Conservation (phyloP, 345 rosid species). For the Mangifera indica region DNA sequence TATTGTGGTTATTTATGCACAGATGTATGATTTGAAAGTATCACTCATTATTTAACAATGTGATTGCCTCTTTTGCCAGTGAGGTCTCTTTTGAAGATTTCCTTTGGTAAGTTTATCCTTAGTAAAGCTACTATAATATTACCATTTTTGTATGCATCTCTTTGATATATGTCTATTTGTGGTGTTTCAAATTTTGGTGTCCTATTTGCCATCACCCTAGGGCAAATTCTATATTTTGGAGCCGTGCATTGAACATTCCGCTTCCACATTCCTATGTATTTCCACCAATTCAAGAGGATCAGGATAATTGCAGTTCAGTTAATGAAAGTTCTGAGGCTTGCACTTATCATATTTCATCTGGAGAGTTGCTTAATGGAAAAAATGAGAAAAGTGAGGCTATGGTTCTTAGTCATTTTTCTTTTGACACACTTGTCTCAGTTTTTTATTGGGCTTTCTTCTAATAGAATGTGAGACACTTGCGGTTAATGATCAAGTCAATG, state of each 20-base stretch:
- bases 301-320: slow-evolving; percentile 16
- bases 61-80: slow-evolving; percentile 46
- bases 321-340: slow-evolving; percentile 19
- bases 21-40: slow-evolving; percentile 3
- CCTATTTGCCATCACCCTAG: slow-evolving; percentile 37
- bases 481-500: slow-evolving; percentile 29
- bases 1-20: neutral
- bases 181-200: slow-evolving; percentile 7
- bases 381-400: slow-evolving; percentile 39
- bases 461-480: slow-evolving; percentile 31
- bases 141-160: neutral
- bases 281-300: slow-evolving; percentile 56
- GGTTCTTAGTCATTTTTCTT: slow-evolving; percentile 11
- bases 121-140: neutral
- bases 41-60: slow-evolving; percentile 6
- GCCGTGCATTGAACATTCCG: slow-evolving; percentile 92
- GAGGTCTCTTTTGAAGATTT: slow-evolving; percentile 74
- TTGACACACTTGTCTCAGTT: slow-evolving; percentile 11
- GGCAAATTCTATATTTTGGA: slow-evolving; percentile 97
- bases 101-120: slow-evolving; percentile 61
- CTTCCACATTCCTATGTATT: slow-evolving; percentile 83
- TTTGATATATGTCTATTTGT: slow-evolving; percentile 2
- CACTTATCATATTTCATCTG: slow-evolving; percentile 19
- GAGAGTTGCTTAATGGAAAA: slow-evolving; percentile 16
- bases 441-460: slow-evolving; percentile 15